Conservation (phyloP, 257 asterid species). For the Gentiana dahurica region DNA sequence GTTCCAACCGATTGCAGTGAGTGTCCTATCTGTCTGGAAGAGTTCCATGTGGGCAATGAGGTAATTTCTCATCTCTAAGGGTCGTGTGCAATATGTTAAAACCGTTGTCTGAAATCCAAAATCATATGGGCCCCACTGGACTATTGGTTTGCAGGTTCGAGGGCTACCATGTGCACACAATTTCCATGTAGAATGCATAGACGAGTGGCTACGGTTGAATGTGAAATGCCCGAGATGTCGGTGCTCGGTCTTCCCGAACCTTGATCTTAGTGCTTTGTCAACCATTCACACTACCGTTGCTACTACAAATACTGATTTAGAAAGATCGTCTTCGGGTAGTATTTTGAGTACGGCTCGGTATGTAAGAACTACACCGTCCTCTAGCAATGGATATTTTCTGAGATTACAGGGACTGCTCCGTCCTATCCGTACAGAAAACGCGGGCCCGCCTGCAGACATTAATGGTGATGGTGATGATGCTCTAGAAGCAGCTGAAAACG, state of each 20-base stretch:
- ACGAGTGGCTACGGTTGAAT: slow-evolving; percentile 88
- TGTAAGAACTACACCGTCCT: slow-evolving; percentile 54
- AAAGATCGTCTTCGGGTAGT: slow-evolving; percentile 32
- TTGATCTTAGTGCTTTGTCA: slow-evolving; percentile 80
- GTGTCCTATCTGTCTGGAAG: slow-evolving; percentile 94
- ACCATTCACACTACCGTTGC: slow-evolving; percentile 33
- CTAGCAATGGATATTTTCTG: slow-evolving; percentile 68
- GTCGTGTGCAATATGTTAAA: background rate
- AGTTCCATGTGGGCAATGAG: slow-evolving; percentile 86
- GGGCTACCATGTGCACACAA: slow-evolving; percentile 99
- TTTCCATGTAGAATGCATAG: slow-evolving; percentile 94
- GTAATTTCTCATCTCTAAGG: slow-evolving; percentile 17
- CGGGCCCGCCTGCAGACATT: slow-evolving; percentile 16
- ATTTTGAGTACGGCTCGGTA: slow-evolving; percentile 51
- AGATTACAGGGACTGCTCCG: slow-evolving; percentile 79
- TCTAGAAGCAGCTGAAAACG: slow-evolving; percentile 19
- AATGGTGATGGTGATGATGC: slow-evolving; percentile 1
- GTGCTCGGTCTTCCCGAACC: slow-evolving; percentile 89
- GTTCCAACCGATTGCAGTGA: slow-evolving; percentile 95
- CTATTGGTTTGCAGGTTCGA: slow-evolving; percentile 44
- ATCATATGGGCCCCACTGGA: too few relatives aligned
- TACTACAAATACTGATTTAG: slow-evolving; percentile 24
- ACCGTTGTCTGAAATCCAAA: too few relatives aligned
- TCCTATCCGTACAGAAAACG: slow-evolving; percentile 38
- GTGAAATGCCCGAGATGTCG: slow-evolving; percentile 97